Conservation (phyloP, 2,329 filamentous ascomycete species). For the Fusarium concolor region DNA sequence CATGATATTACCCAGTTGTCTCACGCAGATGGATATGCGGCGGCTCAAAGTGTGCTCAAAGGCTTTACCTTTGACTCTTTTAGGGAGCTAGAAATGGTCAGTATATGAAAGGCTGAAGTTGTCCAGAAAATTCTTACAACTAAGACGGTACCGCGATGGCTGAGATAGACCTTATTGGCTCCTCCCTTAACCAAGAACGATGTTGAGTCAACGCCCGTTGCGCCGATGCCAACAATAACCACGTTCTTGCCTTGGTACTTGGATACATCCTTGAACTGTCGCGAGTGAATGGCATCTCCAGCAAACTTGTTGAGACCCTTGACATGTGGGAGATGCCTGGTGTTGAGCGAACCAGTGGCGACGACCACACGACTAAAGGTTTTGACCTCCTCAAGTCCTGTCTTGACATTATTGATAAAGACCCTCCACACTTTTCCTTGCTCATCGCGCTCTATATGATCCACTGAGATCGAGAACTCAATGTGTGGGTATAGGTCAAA, state of each 20-base stretch:
- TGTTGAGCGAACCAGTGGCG: conserved; percentile 50
- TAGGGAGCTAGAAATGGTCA: conserved; percentile 40
- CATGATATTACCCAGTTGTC: conserved; percentile 22
- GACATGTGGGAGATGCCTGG: conserved; percentile 51
- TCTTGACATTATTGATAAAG: conserved; percentile 42
- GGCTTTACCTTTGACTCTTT: conserved; percentile 49
- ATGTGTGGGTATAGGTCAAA: conserved; percentile 47
- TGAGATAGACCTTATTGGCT: conserved; percentile 56
- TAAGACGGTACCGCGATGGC: conserved; percentile 52
- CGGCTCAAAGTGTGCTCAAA: conserved; percentile 51
- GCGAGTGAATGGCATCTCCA: conserved; percentile 56
- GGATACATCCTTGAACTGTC: conserved; percentile 49
- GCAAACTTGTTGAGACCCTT: conserved; percentile 54
- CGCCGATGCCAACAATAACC: conserved; percentile 59
- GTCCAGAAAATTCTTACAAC: conserved; percentile 32
- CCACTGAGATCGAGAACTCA: conserved; percentile 45
- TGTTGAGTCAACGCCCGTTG: conserved; percentile 49
- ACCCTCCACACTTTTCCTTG: conserved; percentile 46
- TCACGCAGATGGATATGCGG: conserved; percentile 40
- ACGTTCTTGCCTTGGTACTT: conserved; percentile 57
- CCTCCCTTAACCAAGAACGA: conserved; percentile 48
- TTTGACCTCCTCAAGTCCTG: conserved; percentile 28
- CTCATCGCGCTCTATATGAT: conserved; percentile 44
- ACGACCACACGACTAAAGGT: conserved; percentile 54
- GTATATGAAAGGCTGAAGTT: neutral